A percentile compares a stretch with the other conserved stretches of the same genome.
Evolutionary conservation across 2,329 filamentous ascomycete genomes (phyloP).

Genomic region (Bipolaris cookei): DNA sequence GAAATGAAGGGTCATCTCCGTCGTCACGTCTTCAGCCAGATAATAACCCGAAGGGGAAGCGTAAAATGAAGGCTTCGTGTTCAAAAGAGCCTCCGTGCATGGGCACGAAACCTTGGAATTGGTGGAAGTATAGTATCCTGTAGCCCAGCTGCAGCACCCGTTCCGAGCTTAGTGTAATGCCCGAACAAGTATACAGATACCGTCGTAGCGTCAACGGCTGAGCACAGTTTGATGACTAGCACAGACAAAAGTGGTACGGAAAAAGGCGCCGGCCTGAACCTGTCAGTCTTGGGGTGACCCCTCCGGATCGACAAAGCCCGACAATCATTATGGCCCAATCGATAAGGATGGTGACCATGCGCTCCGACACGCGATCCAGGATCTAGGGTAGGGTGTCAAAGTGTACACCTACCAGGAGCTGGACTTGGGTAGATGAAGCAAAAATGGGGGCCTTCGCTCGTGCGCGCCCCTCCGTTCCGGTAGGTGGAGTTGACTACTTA

Average conservation of each 20-base stretch:
- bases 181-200: conserved; percentile 40
- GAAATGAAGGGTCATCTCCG: conserved; percentile 50
- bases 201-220: conserved; percentile 34
- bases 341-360: conserved; percentile 44
- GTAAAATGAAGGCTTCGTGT: conserved; percentile 44
- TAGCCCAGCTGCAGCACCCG: conserved; percentile 24
- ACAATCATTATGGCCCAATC: conserved; percentile 46
- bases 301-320: conserved; percentile 46
- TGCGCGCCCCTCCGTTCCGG: conserved; percentile 27
- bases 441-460: conserved; percentile 25
- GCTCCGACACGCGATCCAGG: conserved; percentile 31
- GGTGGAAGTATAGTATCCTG: conserved; percentile 28
- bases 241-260: conserved; percentile 31
- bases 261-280: conserved; percentile 40
- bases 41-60: conserved; percentile 39
- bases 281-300: conserved; percentile 45
- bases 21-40: conserved; percentile 41
- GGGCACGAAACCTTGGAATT: conserved; percentile 45
- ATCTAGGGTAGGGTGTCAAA: background rate
- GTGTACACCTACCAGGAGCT: conserved; percentile 14
- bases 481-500: conserved; percentile 16
- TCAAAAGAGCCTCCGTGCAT: conserved; percentile 43
- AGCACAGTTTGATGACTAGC: conserved; percentile 26
- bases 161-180: conserved; percentile 31
- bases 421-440: conserved; percentile 24